Evolutionary conservation across 2,329 filamentous ascomycete species (phyloP), one percentile per base, ranked within the genome.

Genomic region (Pseudocercospora macadamiae): DNA sequence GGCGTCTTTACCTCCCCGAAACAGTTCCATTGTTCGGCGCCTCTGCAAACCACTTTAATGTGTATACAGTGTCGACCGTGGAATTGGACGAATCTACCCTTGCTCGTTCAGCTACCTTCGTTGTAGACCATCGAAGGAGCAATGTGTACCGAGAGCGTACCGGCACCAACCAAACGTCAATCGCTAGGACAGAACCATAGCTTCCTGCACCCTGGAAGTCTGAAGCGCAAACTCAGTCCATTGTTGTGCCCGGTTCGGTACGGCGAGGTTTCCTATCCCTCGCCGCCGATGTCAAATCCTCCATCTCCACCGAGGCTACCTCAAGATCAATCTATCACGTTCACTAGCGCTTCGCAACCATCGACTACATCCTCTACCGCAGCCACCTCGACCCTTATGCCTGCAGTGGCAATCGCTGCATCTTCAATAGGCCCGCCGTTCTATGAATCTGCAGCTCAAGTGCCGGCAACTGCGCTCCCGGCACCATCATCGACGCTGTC

Each of bases 231-330:
- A 62, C 26, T 60, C 36, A 45, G 51, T 55, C 49, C 48, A 34
- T 39, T 44, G 39, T 37, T 58, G 36, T 47, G 45, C 37, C 42
- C 44, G 47, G 34, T 42, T 47, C 47, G 54, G 42, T 48, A 26
- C 30, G 51, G 49, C 49, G 62, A 62, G 55, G 30, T 57, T 37
- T 53, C 54, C 28, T 80, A 80, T 70, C 78, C 77, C 60, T 80
- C 78, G 67, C 78, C 79, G 71, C 79, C 79, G 71, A 81, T 81
- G 79, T 81, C 79, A 74, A 77, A 76, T 72, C 74, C 78, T 66
- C 76, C 77, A 57, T 79, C 78, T 61, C 76, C 78, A 64, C 60
- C 57, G 44, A 59, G 57, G 55, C 54, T 54, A 55, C 47, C 60
- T 63, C 57, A 42, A 55, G 55, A 60, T 57, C 52, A 61, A 47